Percentiles rank a stretch among this genome's conserved stretches.
Conservation (phyloP, 2,329 filamentous ascomycete genomes). For the Trichoderma arundinaceum region DNA sequence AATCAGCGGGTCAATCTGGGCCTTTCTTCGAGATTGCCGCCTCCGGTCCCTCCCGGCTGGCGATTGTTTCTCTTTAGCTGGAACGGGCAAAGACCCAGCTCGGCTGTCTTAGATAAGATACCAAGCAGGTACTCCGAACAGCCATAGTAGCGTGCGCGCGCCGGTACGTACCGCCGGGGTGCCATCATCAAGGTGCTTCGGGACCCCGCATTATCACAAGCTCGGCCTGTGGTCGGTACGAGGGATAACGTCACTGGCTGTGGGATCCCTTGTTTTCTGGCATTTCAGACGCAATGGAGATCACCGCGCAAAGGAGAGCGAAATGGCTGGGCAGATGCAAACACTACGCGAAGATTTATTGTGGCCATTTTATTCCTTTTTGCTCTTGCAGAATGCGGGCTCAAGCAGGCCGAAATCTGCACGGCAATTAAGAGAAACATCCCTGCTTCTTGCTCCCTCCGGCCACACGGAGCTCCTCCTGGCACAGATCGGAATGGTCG, state of each 20-base stretch:
- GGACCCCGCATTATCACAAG: constrained; percentile 63
- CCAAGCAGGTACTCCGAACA: background rate
- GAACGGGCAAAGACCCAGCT: too few relatives aligned
- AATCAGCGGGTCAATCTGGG: constrained; percentile 21
- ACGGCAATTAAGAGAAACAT: background rate
- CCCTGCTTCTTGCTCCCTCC: background rate
- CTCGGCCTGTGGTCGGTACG: constrained; percentile 59
- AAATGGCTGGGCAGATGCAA: too few relatives aligned
- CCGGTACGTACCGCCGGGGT: constrained; percentile 14
- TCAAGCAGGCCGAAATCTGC: too few relatives aligned
- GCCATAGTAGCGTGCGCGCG: too few relatives aligned
- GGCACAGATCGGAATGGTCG: constrained; percentile 18
- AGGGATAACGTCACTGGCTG: constrained; percentile 38
- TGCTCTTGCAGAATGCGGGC: too few relatives aligned
- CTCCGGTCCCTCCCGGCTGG: constrained; percentile 27
- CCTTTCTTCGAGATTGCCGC: too few relatives aligned
- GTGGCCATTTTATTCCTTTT: too few relatives aligned
- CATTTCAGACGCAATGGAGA: background rate
- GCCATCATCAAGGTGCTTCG: background rate
- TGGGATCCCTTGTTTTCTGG: background rate
- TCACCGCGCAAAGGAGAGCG: too few relatives aligned
- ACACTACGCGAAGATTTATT: too few relatives aligned
- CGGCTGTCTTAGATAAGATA: background rate
- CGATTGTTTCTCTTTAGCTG: too few relatives aligned
- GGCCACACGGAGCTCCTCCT: constrained; percentile 31